Evolutionary conservation across 2,329 filamentous ascomycete species (phyloP).

Genomic region (Fusarium brachygibbosum): DNA sequence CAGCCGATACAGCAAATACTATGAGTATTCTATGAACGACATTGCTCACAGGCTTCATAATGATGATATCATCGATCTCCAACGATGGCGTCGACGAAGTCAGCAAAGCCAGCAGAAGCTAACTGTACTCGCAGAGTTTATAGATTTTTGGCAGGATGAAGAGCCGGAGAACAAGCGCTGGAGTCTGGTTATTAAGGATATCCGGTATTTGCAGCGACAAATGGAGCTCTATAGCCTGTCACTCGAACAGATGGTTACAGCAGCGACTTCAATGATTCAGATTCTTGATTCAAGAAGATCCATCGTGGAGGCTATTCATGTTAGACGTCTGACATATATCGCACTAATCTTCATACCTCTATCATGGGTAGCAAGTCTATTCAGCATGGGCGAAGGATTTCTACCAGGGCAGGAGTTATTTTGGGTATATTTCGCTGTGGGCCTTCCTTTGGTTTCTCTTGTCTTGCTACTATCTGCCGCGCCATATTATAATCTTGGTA

Average conservation of each 20-base stretch:
- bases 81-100: background rate
- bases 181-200: rapidly evolving
- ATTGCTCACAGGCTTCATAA: background rate
- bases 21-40: background rate
- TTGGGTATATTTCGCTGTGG: background rate
- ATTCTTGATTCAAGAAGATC: background rate
- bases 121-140: rapidly evolving
- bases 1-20: background rate
- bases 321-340: background rate
- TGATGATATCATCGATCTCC: background rate
- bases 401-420: background rate
- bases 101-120: background rate
- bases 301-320: background rate
- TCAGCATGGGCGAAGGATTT: conserved; percentile 3
- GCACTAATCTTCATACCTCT: rapidly evolving
- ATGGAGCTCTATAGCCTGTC: background rate
- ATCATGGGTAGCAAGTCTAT: background rate
- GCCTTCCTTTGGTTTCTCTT: background rate
- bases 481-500: too few relatives aligned
- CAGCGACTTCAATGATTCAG: background rate
- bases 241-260: background rate
- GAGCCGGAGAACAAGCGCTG: background rate
- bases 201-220: background rate
- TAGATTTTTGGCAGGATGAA: rapidly evolving
- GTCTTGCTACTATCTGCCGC: too few relatives aligned